Base-by-base conservation (phyloP, 225 moss, liverwort and hornwort genomes). In the Anthoceros angustus region DNA sequence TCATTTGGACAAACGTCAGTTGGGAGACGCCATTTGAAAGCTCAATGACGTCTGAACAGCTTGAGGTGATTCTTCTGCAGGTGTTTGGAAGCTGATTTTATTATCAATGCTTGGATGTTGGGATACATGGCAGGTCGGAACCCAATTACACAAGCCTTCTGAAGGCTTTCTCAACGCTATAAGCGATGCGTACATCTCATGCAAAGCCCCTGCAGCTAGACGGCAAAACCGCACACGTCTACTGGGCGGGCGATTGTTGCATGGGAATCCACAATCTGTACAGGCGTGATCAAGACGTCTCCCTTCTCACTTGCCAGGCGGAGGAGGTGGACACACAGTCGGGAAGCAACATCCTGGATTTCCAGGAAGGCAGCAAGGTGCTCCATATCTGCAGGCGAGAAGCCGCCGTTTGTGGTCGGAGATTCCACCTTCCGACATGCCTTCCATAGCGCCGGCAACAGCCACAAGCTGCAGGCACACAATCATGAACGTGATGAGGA, bases 191-290 rank as follows among this genome's bases (percentile, higher is more conserved):
- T 48, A 48, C 46, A 5, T 48, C 46, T 48, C 46, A 48, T 5
- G 46, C 46, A 48, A 48, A 48, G 46, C 46, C 46, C 46, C 46
- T 48, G 46, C 18, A 48, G 46, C 46, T 48, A 48, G 46, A 48
- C 1, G 46, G 46, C 1, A 48, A 48, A 48, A 48, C 46, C 46
- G 5, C 46, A 48, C 1, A 48, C 1, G 3, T 32, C 14, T 48
- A 48, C 46, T 48, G 46, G 2, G 5, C 46, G 1, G 46, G 46
- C 46, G 46, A 48, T 48, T 2, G 46, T 2, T 48, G 5, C 46
- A n/a, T n/a, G n/a, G n/a, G n/a, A n/a, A n/a, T n/a, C n/a, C n/a
- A n/a, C n/a, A 45, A 18, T 48, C 3, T 18, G 18, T 12, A 18
- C 46, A 18, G 14, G 9, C 9, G 9, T 45, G 43, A 45, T 45